Conservation (phyloP, 106 monocot genomes). For the Xerophyta viscosa region DNA sequence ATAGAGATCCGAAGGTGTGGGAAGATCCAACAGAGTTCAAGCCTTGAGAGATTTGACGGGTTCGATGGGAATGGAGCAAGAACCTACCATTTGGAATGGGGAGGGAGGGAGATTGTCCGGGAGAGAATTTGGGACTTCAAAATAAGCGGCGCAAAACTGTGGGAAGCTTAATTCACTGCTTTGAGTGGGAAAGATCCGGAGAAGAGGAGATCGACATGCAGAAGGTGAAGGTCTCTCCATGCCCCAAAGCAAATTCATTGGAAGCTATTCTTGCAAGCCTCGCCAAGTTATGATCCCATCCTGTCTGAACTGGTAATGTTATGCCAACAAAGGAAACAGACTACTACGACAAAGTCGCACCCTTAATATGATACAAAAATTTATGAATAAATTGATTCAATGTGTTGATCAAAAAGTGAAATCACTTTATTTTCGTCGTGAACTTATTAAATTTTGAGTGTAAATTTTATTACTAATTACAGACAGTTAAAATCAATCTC, state of each 20-base stretch:
- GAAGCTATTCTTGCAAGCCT: neutral
- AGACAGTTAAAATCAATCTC: no score
- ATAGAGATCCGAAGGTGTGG: conserved; percentile 21
- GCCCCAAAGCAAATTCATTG: neutral
- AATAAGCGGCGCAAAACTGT: neutral
- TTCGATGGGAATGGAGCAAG: neutral
- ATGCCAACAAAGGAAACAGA: no score
- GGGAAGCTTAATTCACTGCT: conserved; percentile 1
- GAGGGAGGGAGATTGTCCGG: conserved; percentile 5
- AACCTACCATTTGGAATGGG: conserved; percentile 1
- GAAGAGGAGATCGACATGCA: neutral
- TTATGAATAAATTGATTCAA: no score
- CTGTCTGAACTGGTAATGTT: neutral
- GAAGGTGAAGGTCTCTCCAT: neutral
- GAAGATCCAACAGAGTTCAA: conserved; percentile 8
- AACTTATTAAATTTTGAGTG: no score
- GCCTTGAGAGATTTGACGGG: conserved; percentile 13
- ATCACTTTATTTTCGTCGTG: no score
- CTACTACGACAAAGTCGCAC: no score
- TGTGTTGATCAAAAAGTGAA: no score
- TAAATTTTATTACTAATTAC: no score
- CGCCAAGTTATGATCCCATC: neutral
- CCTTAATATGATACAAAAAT: no score
- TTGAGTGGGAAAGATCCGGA: neutral
- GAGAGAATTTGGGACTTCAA: neutral